phyloP scores from a whole-genome alignment of 2,329 filamentous ascomycete species.

The Hirsutella rhossiliensis region DNA sequence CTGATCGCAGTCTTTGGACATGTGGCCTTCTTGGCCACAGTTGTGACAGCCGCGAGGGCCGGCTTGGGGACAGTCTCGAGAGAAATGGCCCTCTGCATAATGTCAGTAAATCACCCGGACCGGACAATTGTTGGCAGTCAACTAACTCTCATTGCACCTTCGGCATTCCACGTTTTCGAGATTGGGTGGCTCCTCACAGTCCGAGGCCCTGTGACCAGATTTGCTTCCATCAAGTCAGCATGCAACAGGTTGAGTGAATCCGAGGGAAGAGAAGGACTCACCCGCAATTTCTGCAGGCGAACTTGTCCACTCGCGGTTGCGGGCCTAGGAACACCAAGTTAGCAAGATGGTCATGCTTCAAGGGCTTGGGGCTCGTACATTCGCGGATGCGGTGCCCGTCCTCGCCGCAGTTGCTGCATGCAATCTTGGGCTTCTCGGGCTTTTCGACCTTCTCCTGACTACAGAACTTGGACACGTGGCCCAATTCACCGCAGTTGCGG shows the following conservation, averaged over 20 bases:
- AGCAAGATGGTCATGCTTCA: background rate
- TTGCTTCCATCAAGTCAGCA: slow-evolving; percentile 20
- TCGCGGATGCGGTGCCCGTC: slow-evolving; percentile 57
- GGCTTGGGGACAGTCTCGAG: slow-evolving; percentile 51
- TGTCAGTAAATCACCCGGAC: background rate
- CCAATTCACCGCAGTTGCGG: slow-evolving; percentile 50
- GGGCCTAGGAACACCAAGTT: slow-evolving; percentile 29
- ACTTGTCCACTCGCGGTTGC: slow-evolving; percentile 48
- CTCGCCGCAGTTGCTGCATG: slow-evolving; percentile 53
- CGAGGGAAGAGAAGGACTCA: slow-evolving; percentile 11
- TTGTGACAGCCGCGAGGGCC: slow-evolving; percentile 45
- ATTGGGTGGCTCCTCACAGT: slow-evolving; percentile 48
- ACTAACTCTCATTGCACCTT: slow-evolving; percentile 49
- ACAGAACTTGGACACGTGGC: slow-evolving; percentile 50
- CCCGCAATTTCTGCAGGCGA: slow-evolving; percentile 59
- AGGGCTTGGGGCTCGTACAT: slow-evolving; percentile 32
- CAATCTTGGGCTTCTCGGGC: slow-evolving; percentile 31
- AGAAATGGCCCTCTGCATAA: slow-evolving; percentile 44
- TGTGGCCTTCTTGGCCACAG: slow-evolving; percentile 52
- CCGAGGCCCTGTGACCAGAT: slow-evolving; percentile 35
- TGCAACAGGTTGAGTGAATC: background rate
- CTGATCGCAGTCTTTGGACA: slow-evolving; percentile 36
- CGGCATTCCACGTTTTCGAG: slow-evolving; percentile 52
- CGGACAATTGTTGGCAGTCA: background rate
- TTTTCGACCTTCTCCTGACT: slow-evolving; percentile 42